Evolutionary conservation across 768 basidiomycete species (phyloP), one percentile per base, ranked within the genome.

Genomic region (Russula abietina): DNA sequence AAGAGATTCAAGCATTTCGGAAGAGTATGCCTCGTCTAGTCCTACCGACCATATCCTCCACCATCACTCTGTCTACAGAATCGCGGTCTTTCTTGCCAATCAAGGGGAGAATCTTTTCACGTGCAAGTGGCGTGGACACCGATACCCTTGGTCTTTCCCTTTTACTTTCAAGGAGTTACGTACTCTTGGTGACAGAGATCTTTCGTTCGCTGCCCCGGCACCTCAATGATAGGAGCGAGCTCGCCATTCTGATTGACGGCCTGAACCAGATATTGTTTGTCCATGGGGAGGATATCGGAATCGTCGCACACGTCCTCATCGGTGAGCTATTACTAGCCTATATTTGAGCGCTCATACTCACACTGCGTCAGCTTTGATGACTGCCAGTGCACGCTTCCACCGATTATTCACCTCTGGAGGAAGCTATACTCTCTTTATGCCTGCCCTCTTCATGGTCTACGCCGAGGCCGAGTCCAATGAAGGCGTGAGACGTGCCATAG

Each of bases 371-470:
- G 88, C 84, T 7, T 77, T 87, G 33, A 86, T 89, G 85, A 81
- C 84, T 17, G 89, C 89, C 0, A 86, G 83, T 55, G 88, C 88
- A 9, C 83, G 89, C 19, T 92, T 91, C 69, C 79, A 83, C 33
- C 82, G 89, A n/a, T 72, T 92, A 22, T 89, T 91, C 71, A 82
- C 82, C 8, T 83, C 86, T 2, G 84, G 85, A 17, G 83, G 83
- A 33, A 88, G 85, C 28, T 92, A 89, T 70, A 81, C 80, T 3
- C 77, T 91, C 30, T 89, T 91, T 72, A 86, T 92, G 80, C 85
- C 88, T 0, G 79, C 80, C 3, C 74, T 92, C 14, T 72, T 89
- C 68, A 89, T 89, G 68, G 78, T 84, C 26, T 92, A 89, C 70
- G 76, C 82, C 10, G 86, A 89, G 69, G 77, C 81, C 2, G 80